These are phyloP conservation scores for Teunomyces atbi DNA, from an alignment of 805 yeast species.

Conservation along the genomic window DNA sequence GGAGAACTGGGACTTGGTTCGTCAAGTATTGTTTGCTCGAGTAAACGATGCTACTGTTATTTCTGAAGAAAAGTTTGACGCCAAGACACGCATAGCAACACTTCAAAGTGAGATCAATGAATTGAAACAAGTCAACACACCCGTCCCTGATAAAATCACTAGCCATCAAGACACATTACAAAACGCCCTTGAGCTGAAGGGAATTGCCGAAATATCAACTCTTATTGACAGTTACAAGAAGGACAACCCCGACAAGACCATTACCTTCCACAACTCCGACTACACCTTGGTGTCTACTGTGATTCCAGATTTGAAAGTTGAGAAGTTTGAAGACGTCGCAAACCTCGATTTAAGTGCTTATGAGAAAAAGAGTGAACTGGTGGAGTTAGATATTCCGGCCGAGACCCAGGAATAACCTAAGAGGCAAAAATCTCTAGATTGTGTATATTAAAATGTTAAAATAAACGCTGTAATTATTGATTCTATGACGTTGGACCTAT, in stretches of 20 bases:
- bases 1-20: conserved; percentile 35
- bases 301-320: conserved; percentile 15
- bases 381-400: background rate
- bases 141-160: background rate
- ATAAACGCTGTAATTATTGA: background rate
- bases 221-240: conserved; percentile 15
- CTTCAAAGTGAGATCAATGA: conserved; percentile 23
- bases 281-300: conserved; percentile 10
- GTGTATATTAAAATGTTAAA: background rate
- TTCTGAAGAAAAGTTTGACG: conserved; percentile 16
- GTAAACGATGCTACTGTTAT: conserved; percentile 14
- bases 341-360: conserved; percentile 18
- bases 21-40: conserved; percentile 22
- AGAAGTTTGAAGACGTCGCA: conserved; percentile 23
- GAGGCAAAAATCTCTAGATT: background rate
- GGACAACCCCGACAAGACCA: conserved; percentile 14
- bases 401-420: background rate
- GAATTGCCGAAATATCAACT: conserved; percentile 8
- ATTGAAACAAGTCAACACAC: background rate
- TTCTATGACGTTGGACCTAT: conserved; percentile 29
- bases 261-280: conserved; percentile 14
- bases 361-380: conserved; percentile 5
- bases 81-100: conserved; percentile 12
- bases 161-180: conserved; percentile 5
- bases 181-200: conserved; percentile 2